phyloP scores from a whole-genome alignment of 257 asterid genomes.

The Solanum gracilifrons region DNA sequence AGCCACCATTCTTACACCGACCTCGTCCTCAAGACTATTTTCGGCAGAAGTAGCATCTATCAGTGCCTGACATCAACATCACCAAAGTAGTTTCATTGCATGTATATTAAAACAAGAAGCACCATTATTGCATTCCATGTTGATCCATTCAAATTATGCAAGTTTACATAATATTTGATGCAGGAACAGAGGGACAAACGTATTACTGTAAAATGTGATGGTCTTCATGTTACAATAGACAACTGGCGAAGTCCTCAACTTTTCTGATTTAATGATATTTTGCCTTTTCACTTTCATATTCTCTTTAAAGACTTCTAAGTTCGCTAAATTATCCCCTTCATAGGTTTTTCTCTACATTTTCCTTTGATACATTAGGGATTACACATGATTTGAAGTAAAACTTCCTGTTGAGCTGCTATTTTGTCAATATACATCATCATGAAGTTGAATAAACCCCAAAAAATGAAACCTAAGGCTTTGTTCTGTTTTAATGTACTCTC shows the following conservation, averaged over 20 bases:
- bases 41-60: conserved; percentile 66
- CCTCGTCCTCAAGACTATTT: conserved; percentile 66
- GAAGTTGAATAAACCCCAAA: not conserved
- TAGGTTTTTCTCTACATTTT: not conserved
- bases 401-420: not conserved
- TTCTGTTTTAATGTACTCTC: not conserved
- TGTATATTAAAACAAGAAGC: not conserved
- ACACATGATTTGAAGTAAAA: not conserved
- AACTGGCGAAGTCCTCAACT: not conserved
- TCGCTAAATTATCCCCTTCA: not conserved
- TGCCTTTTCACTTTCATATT: not conserved
- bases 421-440: not conserved
- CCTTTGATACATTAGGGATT: not conserved
- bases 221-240: not conserved
- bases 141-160: not conserved
- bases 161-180: not conserved
- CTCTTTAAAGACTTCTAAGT: not conserved
- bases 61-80: conserved; percentile 61
- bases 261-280: not conserved
- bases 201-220: not conserved
- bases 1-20: conserved; percentile 86
- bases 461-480: not conserved
- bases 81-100: not conserved
- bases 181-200: not conserved
- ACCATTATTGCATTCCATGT: not conserved